Conservation (phyloP, 139 green algal genomes). For the Chlamydomonas urium region DNA sequence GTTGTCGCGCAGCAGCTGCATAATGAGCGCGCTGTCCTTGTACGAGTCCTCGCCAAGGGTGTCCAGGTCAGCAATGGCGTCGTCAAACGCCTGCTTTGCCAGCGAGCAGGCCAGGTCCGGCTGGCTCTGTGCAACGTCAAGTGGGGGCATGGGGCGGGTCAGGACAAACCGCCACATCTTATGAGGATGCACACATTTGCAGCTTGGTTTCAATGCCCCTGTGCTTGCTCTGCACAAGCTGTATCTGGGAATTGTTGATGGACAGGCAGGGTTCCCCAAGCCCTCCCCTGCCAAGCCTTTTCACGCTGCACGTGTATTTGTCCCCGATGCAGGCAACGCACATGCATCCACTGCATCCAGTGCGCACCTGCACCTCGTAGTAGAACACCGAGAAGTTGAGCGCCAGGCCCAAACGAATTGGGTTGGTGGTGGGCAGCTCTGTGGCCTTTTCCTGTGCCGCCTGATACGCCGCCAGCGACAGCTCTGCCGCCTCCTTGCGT, state of each 20-base stretch:
- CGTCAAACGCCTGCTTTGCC: conserved; percentile 99
- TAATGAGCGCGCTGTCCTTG: conserved; percentile 99
- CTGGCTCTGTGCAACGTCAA: no score
- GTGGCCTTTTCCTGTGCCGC: conserved; percentile 71
- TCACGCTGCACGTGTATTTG: no score
- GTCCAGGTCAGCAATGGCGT: conserved; percentile 98
- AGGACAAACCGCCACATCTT: no score
- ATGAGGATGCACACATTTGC: no score
- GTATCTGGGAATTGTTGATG: no score
- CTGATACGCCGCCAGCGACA: conserved; percentile 95
- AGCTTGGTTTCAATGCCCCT: no score
- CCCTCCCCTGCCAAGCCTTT: no score
- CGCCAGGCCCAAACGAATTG: conserved; percentile 90
- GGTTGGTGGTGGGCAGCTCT: conserved; percentile 89
- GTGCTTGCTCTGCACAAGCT: no score
- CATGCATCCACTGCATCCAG: no score
- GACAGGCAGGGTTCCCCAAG: no score
- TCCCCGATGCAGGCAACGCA: conserved; percentile 6
- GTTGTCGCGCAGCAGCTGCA: conserved; percentile 99
- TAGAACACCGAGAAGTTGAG: conserved; percentile 99
- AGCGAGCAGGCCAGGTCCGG: conserved; percentile 91
- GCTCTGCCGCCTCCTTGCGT: conserved; percentile 88
- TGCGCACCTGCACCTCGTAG: conserved; percentile 99
- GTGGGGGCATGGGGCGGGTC: no score
- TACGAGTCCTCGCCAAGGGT: conserved; percentile 97